These are phyloP conservation scores for Eustoma russellianum DNA, from an alignment of 257 asterid species.

Conservation along the genomic window DNA sequence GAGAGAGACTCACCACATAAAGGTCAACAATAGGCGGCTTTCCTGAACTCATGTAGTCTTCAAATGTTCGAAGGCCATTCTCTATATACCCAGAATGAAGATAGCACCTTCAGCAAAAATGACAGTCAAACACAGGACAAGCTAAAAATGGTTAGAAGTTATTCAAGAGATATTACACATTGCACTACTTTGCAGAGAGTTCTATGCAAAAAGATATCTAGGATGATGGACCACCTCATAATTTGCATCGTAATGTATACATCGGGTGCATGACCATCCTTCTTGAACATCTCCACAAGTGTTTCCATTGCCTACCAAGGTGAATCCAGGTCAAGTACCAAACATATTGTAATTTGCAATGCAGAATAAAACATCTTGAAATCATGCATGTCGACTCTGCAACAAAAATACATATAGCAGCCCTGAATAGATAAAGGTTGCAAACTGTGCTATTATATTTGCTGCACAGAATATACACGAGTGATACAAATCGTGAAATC, in stretches of 20 bases:
- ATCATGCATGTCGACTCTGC: too few relatives aligned
- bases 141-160: too few relatives aligned
- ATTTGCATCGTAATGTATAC: constrained; percentile 56
- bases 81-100: constrained; percentile 67
- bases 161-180: too few relatives aligned
- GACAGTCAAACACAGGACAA: not conserved
- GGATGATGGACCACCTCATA: constrained; percentile 53
- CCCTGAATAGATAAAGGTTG: too few relatives aligned
- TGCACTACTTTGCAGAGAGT: too few relatives aligned
- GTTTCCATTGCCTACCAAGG: constrained; percentile 63
- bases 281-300: constrained; percentile 65
- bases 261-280: constrained; percentile 64
- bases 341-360: too few relatives aligned
- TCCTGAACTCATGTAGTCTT: constrained; percentile 62
- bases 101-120: constrained; percentile 51
- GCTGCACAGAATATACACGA: too few relatives aligned
- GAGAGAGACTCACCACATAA: constrained; percentile 45
- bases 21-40: constrained; percentile 50
- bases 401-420: too few relatives aligned
- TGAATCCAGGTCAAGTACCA: constrained; percentile 10
- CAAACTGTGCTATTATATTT: too few relatives aligned
- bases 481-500: too few relatives aligned
- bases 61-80: constrained; percentile 55
- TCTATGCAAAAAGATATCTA: not conserved
- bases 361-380: too few relatives aligned